A percentile compares a stretch with the other conserved stretches of the same genome.
phyloP scores from a whole-genome alignment of 352 stramenopile species.

The Globisporangium mamillatum region DNA sequence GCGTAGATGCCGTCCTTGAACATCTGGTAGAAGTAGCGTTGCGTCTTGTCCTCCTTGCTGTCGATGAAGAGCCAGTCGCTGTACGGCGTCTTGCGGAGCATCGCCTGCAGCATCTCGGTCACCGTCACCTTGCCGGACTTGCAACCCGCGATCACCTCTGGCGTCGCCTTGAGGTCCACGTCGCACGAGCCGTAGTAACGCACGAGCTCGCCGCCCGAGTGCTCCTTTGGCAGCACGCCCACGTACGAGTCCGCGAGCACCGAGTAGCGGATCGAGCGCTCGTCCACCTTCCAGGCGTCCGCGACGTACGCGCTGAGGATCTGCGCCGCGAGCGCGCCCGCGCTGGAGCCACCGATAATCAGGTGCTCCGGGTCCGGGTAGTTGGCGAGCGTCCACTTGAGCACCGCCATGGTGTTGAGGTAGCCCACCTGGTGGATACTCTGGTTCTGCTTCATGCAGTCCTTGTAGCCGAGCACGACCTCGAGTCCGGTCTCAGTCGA shows the following conservation, averaged over 20 bases:
- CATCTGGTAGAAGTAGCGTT: conserved; percentile 70
- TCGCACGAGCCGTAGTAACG: conserved; percentile 61
- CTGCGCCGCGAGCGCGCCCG: conserved; percentile 51
- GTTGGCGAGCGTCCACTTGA: conserved; percentile 62
- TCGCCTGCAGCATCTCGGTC: conserved; percentile 45
- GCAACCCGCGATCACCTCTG: conserved; percentile 36
- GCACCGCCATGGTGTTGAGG: conserved; percentile 57
- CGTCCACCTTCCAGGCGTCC: conserved; percentile 54
- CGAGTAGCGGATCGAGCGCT: conserved; percentile 41
- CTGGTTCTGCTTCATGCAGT: conserved; percentile 51
- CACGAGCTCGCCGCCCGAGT: conserved; percentile 45
- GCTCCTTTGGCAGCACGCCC: conserved; percentile 42
- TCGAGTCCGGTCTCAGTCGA: conserved; percentile 34
- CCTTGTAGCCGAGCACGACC: conserved; percentile 31
- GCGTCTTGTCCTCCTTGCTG: conserved; percentile 55
- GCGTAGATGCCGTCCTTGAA: conserved; percentile 44
- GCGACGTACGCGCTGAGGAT: conserved; percentile 39
- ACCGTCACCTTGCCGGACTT: conserved; percentile 40
- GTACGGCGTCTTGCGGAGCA: conserved; percentile 44
- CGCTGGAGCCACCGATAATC: conserved; percentile 56
- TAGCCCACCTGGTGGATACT: conserved; percentile 55
- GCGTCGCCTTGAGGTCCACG: conserved; percentile 40
- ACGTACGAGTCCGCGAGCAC: conserved; percentile 69
- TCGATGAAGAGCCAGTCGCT: conserved; percentile 66
- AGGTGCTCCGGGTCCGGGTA: conserved; percentile 56